Evolutionary conservation across 768 basidiomycete species (phyloP).

Genomic region (Pisolithus orientalis): DNA sequence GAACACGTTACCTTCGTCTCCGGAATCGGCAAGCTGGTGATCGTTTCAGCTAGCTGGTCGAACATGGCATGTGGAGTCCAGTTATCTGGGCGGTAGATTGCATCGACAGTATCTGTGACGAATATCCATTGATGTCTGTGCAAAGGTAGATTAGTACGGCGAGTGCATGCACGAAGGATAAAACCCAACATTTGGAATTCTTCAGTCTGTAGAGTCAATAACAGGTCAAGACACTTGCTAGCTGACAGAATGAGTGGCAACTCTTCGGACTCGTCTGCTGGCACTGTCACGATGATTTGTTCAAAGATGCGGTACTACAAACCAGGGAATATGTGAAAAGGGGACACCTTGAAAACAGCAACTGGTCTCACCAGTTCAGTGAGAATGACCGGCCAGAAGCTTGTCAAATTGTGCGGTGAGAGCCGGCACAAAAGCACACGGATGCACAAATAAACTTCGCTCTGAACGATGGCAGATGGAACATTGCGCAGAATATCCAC

Average conservation of each 20-base stretch:
- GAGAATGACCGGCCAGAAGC: slow-evolving; percentile 94
- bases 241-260: slow-evolving; percentile 80
- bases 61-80: slow-evolving; percentile 85
- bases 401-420: slow-evolving; percentile 84
- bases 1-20: slow-evolving; percentile 24
- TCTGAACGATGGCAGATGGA: slow-evolving; percentile 78
- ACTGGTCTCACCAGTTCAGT: slow-evolving; percentile 70
- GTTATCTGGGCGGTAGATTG: slow-evolving; percentile 79
- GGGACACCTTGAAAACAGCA: not conserved
- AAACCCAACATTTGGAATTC: slow-evolving; percentile 88
- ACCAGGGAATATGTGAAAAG: not conserved
- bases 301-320: slow-evolving; percentile 86
- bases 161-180: not conserved
- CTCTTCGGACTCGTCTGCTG: slow-evolving; percentile 80
- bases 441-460: slow-evolving; percentile 92
- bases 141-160: slow-evolving; percentile 4
- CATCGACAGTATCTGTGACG: slow-evolving; percentile 95
- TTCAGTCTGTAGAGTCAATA: slow-evolving; percentile 91
- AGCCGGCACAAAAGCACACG: slow-evolving; percentile 87
- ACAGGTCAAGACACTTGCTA: slow-evolving; percentile 88
- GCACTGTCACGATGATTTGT: slow-evolving; percentile 61
- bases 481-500: slow-evolving; percentile 85
- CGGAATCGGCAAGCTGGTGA: slow-evolving; percentile 55
- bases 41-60: slow-evolving; percentile 83
- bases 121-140: slow-evolving; percentile 96